Conservation (phyloP, 2,329 filamentous ascomycete genomes). For the Phaeosphaeria sp. region DNA sequence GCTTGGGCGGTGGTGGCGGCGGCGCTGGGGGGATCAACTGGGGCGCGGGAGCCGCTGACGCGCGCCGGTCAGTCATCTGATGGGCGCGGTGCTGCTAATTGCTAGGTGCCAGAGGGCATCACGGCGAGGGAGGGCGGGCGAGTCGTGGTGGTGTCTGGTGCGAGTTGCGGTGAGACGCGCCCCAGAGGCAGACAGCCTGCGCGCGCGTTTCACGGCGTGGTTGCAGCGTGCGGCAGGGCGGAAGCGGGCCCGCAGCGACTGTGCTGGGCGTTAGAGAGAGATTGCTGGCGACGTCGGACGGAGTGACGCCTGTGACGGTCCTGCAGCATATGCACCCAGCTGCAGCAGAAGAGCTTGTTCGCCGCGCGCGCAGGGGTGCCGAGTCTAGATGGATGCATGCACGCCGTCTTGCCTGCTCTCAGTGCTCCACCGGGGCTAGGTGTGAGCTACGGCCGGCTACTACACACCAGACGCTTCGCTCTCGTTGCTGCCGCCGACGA, state of each 20-base stretch:
- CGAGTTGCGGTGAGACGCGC: constrained; percentile 8
- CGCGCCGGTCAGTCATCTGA: constrained; percentile 14
- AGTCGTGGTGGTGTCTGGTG: neutral
- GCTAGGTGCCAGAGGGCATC: neutral
- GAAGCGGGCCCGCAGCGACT: neutral
- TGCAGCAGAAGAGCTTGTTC: neutral
- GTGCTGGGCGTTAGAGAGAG: neutral
- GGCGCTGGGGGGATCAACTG: constrained; percentile 41
- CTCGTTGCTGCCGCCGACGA: neutral
- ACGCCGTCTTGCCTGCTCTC: neutral
- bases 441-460: too few relatives aligned
- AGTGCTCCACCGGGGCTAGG: neutral
- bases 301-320: neutral
- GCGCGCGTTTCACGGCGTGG: neutral
- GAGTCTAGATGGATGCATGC: neutral
- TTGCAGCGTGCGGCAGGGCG: neutral
- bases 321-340: neutral
- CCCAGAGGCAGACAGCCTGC: neutral
- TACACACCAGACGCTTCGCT: neutral
- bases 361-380: neutral
- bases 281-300: neutral
- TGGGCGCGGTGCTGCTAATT: neutral
- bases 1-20: constrained; percentile 45
- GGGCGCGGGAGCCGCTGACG: constrained; percentile 17
- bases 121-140: neutral